Evolutionary conservation across 257 asterid genomes (phyloP).

Genomic region (Solanum clarkiae): DNA sequence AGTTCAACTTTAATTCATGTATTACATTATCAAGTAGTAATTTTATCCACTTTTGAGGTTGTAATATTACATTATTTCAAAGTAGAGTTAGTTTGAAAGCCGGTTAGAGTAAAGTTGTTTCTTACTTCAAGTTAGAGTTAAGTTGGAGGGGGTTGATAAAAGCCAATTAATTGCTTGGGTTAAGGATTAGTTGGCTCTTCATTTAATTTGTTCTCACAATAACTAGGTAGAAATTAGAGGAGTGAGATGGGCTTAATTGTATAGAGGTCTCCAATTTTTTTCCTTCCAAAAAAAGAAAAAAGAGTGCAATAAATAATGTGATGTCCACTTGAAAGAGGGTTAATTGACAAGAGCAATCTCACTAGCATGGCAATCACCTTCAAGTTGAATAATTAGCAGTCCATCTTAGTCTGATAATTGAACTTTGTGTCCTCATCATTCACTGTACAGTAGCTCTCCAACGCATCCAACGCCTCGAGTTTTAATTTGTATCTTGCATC

Average conservation of each 20-base stretch:
- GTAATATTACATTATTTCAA: background rate
- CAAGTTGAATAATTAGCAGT: constrained; percentile 30
- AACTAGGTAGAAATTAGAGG: background rate
- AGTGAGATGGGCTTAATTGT: background rate
- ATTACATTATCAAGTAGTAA: background rate
- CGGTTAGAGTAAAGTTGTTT: background rate
- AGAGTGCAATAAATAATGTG: background rate
- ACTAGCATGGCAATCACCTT: constrained; percentile 1
- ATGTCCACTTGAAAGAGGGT: background rate
- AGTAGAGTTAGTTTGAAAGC: background rate
- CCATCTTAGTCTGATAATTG: constrained; percentile 28
- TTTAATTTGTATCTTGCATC: background rate
- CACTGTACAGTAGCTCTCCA: constrained; percentile 42
- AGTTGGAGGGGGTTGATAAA: background rate
- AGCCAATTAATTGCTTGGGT: background rate
- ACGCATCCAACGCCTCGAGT: constrained; percentile 47
- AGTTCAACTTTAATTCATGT: background rate
- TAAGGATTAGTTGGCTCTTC: background rate
- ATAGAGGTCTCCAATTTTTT: background rate
- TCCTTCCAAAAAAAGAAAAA: background rate
- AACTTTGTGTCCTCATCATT: constrained; percentile 30
- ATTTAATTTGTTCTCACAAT: background rate
- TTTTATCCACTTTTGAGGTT: background rate
- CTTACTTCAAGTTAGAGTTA: background rate
- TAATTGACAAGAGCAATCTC: background rate